Base-by-base conservation (phyloP, 2,329 filamentous ascomycete genomes). In the Zymoseptoria brevis region DNA sequence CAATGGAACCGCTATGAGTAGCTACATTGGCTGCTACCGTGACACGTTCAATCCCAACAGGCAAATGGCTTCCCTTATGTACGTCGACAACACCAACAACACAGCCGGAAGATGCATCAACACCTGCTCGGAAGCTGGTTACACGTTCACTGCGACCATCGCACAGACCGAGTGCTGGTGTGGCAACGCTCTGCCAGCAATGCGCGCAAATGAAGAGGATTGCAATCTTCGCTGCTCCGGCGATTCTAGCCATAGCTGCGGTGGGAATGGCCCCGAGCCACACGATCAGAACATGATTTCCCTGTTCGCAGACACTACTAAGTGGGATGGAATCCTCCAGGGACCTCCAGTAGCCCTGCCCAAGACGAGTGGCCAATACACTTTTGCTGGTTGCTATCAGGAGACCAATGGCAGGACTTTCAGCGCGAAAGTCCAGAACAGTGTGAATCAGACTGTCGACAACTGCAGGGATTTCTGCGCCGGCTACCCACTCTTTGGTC, bases 381-480 rank as follows among this genome's bases (percentile, higher is more conserved):
- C 60, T 55, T 71, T 61, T 54, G 57, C 60, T 3, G 62, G 64
- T 50, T 72, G 70, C 56, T 67, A 68, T 58, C 66, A 60, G 2
- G 69, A 71, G 26, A 50, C 41, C 21, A 41, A 41, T 21, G 58
- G 52, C 52, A 59, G 60, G 24, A 62, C 57, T 2, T 59, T 60
- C 11, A 62, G 57, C 4, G 62, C 63, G 51, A 66, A 63, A 19
- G 50, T 66, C n/a, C 62, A 61, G 1, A 58, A 13, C 1, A 62
- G 61, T 29, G 58, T 59, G 13, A 67, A 57, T 54, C 71, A 75
- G 73, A 74, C 75, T 8, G 61, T 76, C 5, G 71, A 75, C 35
- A 66, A 61, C 58, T 76, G 74, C 61, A 68, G 69, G 4, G 54
- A 63, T 19, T 74, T 62, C 63, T 71, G 69, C 66, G 57, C 57